Evolutionary conservation across 805 yeast genomes (phyloP).

Genomic region (Suhomyces canberraensis): DNA sequence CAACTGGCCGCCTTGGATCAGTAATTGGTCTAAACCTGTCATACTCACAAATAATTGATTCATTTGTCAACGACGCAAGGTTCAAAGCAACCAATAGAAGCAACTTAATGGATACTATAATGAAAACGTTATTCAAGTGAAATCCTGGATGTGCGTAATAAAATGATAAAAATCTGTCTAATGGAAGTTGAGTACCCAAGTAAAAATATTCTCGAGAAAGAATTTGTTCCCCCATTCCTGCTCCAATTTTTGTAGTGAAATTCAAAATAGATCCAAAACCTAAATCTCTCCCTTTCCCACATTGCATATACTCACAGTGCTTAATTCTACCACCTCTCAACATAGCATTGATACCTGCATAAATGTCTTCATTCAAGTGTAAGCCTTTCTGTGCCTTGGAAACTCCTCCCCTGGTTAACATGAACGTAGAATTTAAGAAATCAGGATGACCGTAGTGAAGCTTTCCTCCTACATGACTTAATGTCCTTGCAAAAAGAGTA

Average conservation of each 20-base stretch:
- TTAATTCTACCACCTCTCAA: conserved; percentile 80
- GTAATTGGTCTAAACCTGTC: conserved; percentile 57
- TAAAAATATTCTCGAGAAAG: conserved; percentile 79
- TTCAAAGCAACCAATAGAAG: conserved; percentile 60
- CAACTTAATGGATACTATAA: conserved; percentile 55
- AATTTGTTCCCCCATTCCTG: conserved; percentile 90
- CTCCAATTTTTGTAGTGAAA: conserved; percentile 81
- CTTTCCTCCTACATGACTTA: conserved; percentile 80
- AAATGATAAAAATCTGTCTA: conserved; percentile 75
- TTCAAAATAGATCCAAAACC: conserved; percentile 81
- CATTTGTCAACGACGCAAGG: conserved; percentile 60
- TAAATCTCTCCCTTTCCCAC: conserved; percentile 84
- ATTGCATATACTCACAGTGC: conserved; percentile 79
- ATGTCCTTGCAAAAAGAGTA: conserved; percentile 75
- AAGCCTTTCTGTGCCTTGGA: conserved; percentile 82
- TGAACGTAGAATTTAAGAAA: conserved; percentile 67
- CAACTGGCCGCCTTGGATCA: conserved; percentile 59
- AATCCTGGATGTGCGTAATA: conserved; percentile 87
- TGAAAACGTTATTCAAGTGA: conserved; percentile 74
- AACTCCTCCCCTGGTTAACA: conserved; percentile 85
- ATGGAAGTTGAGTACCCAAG: conserved; percentile 70
- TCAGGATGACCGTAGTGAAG: conserved; percentile 88
- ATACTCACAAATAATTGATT: conserved; percentile 59
- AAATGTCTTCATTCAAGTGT: conserved; percentile 81
- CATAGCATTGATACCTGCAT: conserved; percentile 80